Conservation (phyloP, 495 filamentous ascomycete species). For the Baudoinia panamericana region DNA sequence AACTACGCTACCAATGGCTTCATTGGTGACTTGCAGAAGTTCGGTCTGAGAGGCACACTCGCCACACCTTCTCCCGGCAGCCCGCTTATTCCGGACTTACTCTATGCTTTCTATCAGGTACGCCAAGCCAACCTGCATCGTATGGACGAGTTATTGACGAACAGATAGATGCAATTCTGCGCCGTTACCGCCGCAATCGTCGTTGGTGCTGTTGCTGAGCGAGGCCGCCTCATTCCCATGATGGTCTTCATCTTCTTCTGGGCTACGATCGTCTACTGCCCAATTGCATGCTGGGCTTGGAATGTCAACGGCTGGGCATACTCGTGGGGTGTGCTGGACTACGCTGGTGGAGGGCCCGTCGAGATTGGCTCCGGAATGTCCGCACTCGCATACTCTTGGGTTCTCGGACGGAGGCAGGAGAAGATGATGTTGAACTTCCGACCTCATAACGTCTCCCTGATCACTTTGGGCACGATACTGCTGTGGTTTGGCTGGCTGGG, state of each 20-base stretch:
- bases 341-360: conserved; percentile 93
- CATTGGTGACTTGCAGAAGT: conserved; percentile 53
- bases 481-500: conserved; percentile 99
- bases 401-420: conserved; percentile 91
- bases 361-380: conserved; percentile 91
- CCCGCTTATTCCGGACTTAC: conserved; percentile 47
- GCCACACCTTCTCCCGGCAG: conserved; percentile 50
- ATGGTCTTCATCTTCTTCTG: conserved; percentile 94
- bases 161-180: conserved; percentile 91
- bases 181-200: conserved; percentile 85
- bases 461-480: conserved; percentile 85
- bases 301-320: conserved; percentile 85
- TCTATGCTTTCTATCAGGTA: conserved; percentile 61
- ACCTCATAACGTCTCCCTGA: conserved; percentile 95
- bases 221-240: conserved; percentile 84
- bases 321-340: conserved; percentile 88
- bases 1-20: conserved; percentile 49
- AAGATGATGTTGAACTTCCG: conserved; percentile 90
- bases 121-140: background rate
- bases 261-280: conserved; percentile 96
- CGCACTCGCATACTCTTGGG: conserved; percentile 87
- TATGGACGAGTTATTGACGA: no score
- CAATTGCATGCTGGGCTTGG: conserved; percentile 91
- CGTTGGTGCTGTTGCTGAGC: conserved; percentile 83
- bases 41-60: conserved; percentile 52